Evolutionary conservation across 2,329 filamentous ascomycete species (phyloP), one percentile per base, ranked within the genome.

Genomic region (Exutisphaerella laricina): DNA sequence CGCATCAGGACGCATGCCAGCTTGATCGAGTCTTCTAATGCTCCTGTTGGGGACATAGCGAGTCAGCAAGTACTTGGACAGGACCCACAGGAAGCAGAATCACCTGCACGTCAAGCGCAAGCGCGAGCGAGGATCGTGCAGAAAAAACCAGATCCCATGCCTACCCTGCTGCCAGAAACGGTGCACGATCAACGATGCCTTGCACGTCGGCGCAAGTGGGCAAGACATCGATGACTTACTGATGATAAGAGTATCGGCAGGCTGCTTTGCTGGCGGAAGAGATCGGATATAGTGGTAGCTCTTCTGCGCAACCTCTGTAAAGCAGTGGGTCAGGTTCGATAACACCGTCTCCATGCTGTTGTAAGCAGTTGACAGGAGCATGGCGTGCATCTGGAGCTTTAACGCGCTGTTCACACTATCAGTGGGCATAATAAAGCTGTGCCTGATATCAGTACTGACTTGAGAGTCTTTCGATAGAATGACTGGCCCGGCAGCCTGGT

Each of bases 341-440:
- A 90, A 70, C 9, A 92, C 84, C 0, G 81, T 85, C 3, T 62
- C 54, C 5, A 75, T 61, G 3, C 80, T 77, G 67, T 97, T 97
- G 69, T 90, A 82, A 3, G 73, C 66, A 4, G 85, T 85, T 62
- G 94, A 88, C 56, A 86, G 82, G 62, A 88, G 85, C 80, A 94
- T 89, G 37, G 79, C 71, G 56, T 92, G 85, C 39, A 88, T 82
- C 61, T 94, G 87, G 39, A 92, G 80, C 62, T 88, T 89, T 70
- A 97, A 88, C 3, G 80, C 69, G 57, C 69, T 71, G 47, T 20
- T 9, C 10, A 17, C 13, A 17, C 20, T 41, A 47, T 57, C 47
- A 55, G 49, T 18, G 23, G 23, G 16, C 13, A 38, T 7, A 13
- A 32, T 12, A 9, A 29, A n/a, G n/a, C n/a, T 22, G 9, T 22